A percentile compares a stretch with the other conserved stretches of the same genome.
Conservation (phyloP, 2,329 filamentous ascomycete species). For the Orbilia brochopaga region DNA sequence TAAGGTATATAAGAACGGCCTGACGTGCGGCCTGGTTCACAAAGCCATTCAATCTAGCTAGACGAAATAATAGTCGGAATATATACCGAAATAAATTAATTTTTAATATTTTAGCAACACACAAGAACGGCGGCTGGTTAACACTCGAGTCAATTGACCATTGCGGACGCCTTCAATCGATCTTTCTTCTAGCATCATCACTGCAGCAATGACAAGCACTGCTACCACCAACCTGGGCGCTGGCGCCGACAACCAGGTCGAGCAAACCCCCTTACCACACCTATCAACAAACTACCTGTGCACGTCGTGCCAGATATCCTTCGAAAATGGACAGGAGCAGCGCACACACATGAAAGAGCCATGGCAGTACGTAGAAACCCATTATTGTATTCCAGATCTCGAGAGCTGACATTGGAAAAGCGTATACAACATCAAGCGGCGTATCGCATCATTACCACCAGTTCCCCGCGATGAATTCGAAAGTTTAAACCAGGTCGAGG, state of each 20-base stretch:
- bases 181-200: background rate
- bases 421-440: slow-evolving; percentile 52
- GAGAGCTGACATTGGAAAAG: slow-evolving; percentile 51
- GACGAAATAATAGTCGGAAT: too few relatives aligned
- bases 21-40: background rate
- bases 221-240: slow-evolving; percentile 8
- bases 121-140: too few relatives aligned
- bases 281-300: slow-evolving; percentile 34
- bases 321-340: slow-evolving; percentile 52
- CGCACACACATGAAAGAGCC: slow-evolving; percentile 55
- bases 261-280: background rate
- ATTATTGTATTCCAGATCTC: slow-evolving; percentile 14
- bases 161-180: background rate
- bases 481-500: slow-evolving; percentile 2
- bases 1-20: background rate
- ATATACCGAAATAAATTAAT: too few relatives aligned
- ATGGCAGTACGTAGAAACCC: slow-evolving; percentile 54
- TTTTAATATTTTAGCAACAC: too few relatives aligned
- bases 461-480: slow-evolving; percentile 45
- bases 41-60: too few relatives aligned
- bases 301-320: slow-evolving; percentile 52
- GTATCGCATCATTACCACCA: slow-evolving; percentile 51
- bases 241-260: slow-evolving; percentile 3
- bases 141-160: too few relatives aligned
- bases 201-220: slow-evolving; percentile 3